A percentile compares a stretch with the other conserved stretches of the same genome.
Conservation (phyloP, 2,329 filamentous ascomycete species). For the Calonectria pteridis region DNA sequence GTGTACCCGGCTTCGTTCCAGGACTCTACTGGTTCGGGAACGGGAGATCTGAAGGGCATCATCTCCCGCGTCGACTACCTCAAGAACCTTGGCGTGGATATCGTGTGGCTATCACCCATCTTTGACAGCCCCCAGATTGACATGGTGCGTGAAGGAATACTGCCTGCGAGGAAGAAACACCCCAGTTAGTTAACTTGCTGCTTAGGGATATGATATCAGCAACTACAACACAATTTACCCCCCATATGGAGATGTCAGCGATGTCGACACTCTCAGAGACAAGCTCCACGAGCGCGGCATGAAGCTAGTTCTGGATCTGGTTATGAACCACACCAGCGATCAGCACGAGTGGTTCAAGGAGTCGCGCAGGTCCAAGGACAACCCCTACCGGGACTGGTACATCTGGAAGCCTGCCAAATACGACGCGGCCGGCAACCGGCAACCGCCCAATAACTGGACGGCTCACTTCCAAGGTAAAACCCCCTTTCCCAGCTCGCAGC, state of each 20-base stretch:
- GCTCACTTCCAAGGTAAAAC: slow-evolving; percentile 55
- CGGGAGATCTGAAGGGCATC: slow-evolving; percentile 70
- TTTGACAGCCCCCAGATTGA: slow-evolving; percentile 70
- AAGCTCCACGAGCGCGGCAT: slow-evolving; percentile 73
- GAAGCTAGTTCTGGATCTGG: slow-evolving; percentile 79
- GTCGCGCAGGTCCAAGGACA: slow-evolving; percentile 65
- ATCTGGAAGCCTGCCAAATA: slow-evolving; percentile 73
- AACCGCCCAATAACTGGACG: slow-evolving; percentile 72
- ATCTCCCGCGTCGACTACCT: slow-evolving; percentile 69
- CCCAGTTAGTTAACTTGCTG: neutral
- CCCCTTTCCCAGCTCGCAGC: neutral
- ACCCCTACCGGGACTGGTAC: slow-evolving; percentile 71
- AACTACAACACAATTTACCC: slow-evolving; percentile 76
- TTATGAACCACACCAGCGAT: slow-evolving; percentile 77
- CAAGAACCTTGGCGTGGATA: slow-evolving; percentile 67
- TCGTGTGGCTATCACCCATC: slow-evolving; percentile 67
- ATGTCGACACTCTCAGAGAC: slow-evolving; percentile 74
- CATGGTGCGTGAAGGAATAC: slow-evolving; percentile 69
- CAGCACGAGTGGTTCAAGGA: slow-evolving; percentile 71
- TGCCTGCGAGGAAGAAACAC: slow-evolving; percentile 52
- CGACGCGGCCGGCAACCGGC: slow-evolving; percentile 67
- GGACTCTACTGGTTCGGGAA: slow-evolving; percentile 67
- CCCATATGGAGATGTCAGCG: slow-evolving; percentile 74
- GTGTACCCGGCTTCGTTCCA: slow-evolving; percentile 74
- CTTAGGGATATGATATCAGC: slow-evolving; percentile 75